A percentile compares a stretch with the other conserved stretches of the same genome.
phyloP scores from a whole-genome alignment of 2,329 filamentous ascomycete genomes.

The Aspergillus proliferans region DNA sequence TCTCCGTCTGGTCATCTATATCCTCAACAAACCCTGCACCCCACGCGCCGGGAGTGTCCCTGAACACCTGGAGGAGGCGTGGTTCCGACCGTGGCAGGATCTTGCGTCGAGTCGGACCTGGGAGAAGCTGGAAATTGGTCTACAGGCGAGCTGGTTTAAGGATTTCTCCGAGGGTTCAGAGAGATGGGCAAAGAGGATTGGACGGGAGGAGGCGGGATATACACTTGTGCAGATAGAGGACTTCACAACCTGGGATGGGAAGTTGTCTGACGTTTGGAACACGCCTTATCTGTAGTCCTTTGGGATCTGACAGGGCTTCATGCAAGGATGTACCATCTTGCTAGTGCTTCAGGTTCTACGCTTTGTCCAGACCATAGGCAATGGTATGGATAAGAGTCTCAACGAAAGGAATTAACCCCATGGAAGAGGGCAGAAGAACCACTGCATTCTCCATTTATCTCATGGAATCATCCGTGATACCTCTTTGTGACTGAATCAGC shows the following conservation, averaged over 20 bases:
- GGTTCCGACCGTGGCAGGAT: conserved; percentile 3
- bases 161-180: background rate
- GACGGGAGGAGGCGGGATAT: background rate
- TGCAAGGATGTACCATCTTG: background rate
- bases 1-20: conserved; percentile 1
- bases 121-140: conserved; percentile 2
- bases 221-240: conserved; percentile 1
- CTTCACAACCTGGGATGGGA: conserved; percentile 4
- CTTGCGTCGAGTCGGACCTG: conserved; percentile 1
- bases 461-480: too few species aligned
- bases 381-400: background rate
- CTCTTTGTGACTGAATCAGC: too few species aligned
- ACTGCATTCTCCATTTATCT: too few species aligned
- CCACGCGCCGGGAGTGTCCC: conserved; percentile 4
- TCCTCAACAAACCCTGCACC: conserved; percentile 2
- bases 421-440: too few species aligned
- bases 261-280: conserved; percentile 3
- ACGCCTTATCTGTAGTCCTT: background rate
- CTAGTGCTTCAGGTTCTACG: background rate
- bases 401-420: too few species aligned
- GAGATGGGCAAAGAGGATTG: background rate
- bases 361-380: background rate
- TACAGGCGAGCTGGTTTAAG: conserved; percentile 2
- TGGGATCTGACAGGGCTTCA: background rate
- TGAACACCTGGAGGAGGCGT: conserved; percentile 1